Conservation (phyloP, 768 basidiomycete species). For the Kondoa malvinella region DNA sequence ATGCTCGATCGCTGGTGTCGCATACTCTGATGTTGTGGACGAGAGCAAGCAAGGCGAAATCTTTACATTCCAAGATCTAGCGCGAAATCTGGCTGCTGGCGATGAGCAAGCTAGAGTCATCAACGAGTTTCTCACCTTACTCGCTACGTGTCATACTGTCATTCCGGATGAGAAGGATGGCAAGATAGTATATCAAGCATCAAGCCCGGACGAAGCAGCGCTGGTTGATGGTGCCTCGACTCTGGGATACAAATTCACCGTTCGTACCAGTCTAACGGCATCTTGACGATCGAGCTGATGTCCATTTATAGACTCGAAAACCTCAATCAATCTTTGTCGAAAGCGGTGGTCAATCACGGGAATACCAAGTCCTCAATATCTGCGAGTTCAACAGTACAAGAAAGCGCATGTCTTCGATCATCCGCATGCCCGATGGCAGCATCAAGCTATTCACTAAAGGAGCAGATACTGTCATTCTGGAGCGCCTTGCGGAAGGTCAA, state of each 20-base stretch:
- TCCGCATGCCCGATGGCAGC: slow-evolving; percentile 68
- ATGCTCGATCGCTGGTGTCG: slow-evolving; percentile 70
- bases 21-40: slow-evolving; percentile 80
- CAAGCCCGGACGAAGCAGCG: slow-evolving; percentile 94
- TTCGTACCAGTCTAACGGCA: slow-evolving; percentile 39
- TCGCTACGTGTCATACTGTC: slow-evolving; percentile 95
- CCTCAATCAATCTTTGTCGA: slow-evolving; percentile 88
- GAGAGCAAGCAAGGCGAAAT: slow-evolving; percentile 57
- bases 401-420: slow-evolving; percentile 92
- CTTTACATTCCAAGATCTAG: slow-evolving; percentile 32
- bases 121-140: slow-evolving; percentile 56
- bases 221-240: slow-evolving; percentile 83
- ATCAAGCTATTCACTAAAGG: slow-evolving; percentile 95
- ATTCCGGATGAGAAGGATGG: slow-evolving; percentile 76
- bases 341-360: slow-evolving; percentile 50
- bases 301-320: slow-evolving; percentile 56
- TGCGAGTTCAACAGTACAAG: slow-evolving; percentile 98
- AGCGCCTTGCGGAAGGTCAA: slow-evolving; percentile 65
- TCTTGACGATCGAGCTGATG: not conserved
- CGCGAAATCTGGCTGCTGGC: slow-evolving; percentile 28
- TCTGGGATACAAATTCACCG: slow-evolving; percentile 83
- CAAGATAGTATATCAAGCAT: slow-evolving; percentile 88
- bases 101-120: slow-evolving; percentile 36
- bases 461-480: slow-evolving; percentile 92
- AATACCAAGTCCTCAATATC: slow-evolving; percentile 84